Conservation (phyloP, 768 basidiomycete species). For the Lactarius trivialis region DNA sequence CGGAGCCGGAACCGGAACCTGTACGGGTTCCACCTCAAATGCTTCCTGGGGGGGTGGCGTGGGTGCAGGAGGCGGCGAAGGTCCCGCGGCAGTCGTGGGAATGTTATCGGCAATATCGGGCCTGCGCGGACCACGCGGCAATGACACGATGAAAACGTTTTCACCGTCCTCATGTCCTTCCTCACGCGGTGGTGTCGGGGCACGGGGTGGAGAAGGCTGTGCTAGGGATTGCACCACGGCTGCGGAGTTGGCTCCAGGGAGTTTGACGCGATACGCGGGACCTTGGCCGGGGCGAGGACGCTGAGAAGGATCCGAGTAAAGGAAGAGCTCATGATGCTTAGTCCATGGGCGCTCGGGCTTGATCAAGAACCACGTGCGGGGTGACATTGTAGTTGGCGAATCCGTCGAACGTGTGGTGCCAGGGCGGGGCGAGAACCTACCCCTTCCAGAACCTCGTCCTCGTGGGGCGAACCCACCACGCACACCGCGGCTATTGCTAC, state of each 20-base stretch:
- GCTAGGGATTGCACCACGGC: conserved; percentile 40
- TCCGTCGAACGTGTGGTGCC: conserved; percentile 27
- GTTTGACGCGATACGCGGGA: conserved; percentile 51
- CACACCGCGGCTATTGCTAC: conserved; percentile 41
- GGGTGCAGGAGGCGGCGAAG: conserved; percentile 7
- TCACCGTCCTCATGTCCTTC: conserved; percentile 2
- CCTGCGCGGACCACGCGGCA: conserved; percentile 3
- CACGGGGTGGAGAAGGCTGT: conserved; percentile 18
- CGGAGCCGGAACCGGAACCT: neutral
- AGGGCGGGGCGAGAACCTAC: conserved; percentile 28
- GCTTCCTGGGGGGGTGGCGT: neutral
- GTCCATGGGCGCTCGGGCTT: conserved; percentile 82
- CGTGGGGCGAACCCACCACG: conserved; percentile 37
- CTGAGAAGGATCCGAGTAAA: conserved; percentile 55
- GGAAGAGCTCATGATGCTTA: conserved; percentile 70
- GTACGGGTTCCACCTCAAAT: neutral
- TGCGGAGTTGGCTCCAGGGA: conserved; percentile 42
- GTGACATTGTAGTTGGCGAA: conserved; percentile 35
- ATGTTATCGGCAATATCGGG: conserved; percentile 6
- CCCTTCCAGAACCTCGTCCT: conserved; percentile 38
- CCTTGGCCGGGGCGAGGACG: conserved; percentile 54
- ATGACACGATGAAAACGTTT: conserved; percentile 4
- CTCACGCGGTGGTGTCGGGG: conserved; percentile 3
- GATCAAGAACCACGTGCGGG: conserved; percentile 55
- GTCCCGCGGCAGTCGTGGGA: conserved; percentile 3